Percentiles rank a stretch among this genome's conserved stretches.
Evolutionary conservation across 495 filamentous ascomycete species (phyloP).

Genomic region (Aspergillus haitiensis): DNA sequence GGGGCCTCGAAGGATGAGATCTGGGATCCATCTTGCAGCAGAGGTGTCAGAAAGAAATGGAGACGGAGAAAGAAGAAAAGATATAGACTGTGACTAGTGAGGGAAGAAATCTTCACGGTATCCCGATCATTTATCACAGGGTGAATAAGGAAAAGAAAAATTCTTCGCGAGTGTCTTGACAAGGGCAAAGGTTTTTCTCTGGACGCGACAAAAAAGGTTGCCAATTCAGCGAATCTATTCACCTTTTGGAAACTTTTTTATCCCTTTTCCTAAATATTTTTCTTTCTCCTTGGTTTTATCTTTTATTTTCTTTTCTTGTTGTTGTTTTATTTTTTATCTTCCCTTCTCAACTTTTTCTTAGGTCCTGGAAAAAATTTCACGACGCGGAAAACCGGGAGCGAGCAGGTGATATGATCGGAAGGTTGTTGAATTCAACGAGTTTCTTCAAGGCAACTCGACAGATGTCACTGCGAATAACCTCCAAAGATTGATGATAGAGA

Average conservation of each 20-base stretch:
- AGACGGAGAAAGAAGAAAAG: constrained; percentile 31
- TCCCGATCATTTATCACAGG: constrained; percentile 49
- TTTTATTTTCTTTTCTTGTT: constrained; percentile 19
- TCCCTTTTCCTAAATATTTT: background rate
- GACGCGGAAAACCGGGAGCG: constrained; percentile 24
- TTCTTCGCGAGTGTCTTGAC: constrained; percentile 26
- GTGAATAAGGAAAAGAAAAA: constrained; percentile 15
- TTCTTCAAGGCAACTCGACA: constrained; percentile 13
- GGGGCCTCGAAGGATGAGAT: constrained; percentile 56
- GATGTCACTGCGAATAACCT: constrained; percentile 9
- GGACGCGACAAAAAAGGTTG: constrained; percentile 11
- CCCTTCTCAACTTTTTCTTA: constrained; percentile 14
- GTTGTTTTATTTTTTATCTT: constrained; percentile 2
- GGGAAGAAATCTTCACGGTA: constrained; percentile 40
- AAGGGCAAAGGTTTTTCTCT: constrained; percentile 9
- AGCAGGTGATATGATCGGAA: constrained; percentile 8
- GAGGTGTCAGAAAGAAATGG: constrained; percentile 30
- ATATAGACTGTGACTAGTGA: constrained; percentile 28
- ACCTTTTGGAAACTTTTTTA: constrained; percentile 23
- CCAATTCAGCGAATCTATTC: constrained; percentile 20
- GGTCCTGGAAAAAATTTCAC: constrained; percentile 12
- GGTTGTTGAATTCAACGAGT: background rate
- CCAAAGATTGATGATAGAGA: constrained; percentile 27
- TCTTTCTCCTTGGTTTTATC: no score
- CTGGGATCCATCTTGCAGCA: constrained; percentile 51